Percentiles rank a stretch among this genome's conserved stretches.
Conservation (phyloP, 2,329 filamentous ascomycete genomes). For the Ophiostoma ips region DNA sequence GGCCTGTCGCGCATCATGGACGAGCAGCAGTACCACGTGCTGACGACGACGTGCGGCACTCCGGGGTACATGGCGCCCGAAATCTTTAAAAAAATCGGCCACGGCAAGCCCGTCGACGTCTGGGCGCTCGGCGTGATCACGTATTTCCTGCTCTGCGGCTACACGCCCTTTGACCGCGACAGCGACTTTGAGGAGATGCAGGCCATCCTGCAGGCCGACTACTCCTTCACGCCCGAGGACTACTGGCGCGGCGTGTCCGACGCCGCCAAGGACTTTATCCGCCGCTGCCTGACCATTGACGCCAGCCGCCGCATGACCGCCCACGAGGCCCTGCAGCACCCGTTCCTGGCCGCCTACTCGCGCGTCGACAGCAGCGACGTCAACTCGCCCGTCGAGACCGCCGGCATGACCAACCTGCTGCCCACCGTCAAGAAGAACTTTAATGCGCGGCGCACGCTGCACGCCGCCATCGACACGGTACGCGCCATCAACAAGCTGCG, state of each 20-base stretch:
- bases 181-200: slow-evolving; percentile 99
- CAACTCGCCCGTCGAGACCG: slow-evolving; percentile 18
- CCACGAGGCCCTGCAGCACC: slow-evolving; percentile 58
- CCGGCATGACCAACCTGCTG: slow-evolving; percentile 34
- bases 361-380: slow-evolving; percentile 21
- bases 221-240: slow-evolving; percentile 83
- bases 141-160: slow-evolving; percentile 94
- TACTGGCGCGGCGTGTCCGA: slow-evolving; percentile 93
- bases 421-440: slow-evolving; percentile 63
- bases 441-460: slow-evolving; percentile 53
- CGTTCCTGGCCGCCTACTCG: slow-evolving; percentile 37
- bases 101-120: slow-evolving; percentile 94
- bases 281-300: slow-evolving; percentile 81
- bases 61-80: slow-evolving; percentile 99
- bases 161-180: slow-evolving; percentile 95
- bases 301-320: slow-evolving; percentile 78
- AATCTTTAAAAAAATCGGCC: slow-evolving; percentile 97
- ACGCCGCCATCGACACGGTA: slow-evolving; percentile 58
- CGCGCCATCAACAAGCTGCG: slow-evolving; percentile 57
- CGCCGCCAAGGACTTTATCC: slow-evolving; percentile 82
- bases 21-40: slow-evolving; percentile 92
- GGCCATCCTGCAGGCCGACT: slow-evolving; percentile 91
- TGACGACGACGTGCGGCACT: slow-evolving; percentile 95
- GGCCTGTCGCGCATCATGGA: slow-evolving; percentile 96
- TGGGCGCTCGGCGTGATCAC: slow-evolving; percentile 99